Conservation (phyloP, 2,329 filamentous ascomycete genomes). For the Claviceps arundinis region DNA sequence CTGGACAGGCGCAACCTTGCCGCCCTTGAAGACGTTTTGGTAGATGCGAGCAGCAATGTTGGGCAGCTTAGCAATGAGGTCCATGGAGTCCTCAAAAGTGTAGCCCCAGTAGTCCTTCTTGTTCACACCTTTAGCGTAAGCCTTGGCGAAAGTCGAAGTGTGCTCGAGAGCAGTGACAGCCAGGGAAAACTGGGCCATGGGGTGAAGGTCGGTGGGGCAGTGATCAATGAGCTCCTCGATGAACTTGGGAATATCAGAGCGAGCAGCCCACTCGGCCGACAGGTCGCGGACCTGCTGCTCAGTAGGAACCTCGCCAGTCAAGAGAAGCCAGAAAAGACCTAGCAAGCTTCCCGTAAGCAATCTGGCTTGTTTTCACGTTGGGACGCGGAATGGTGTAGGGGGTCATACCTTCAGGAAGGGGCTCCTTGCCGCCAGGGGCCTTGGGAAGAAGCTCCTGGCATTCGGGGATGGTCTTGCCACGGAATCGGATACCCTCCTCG, state of each 20-base stretch:
- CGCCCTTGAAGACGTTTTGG: constrained; percentile 99
- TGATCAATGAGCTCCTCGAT: constrained; percentile 99
- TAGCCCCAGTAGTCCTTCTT: constrained; percentile 99
- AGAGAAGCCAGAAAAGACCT: constrained; percentile 98
- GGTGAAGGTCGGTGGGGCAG: constrained; percentile 97
- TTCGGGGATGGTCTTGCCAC: constrained; percentile 97
- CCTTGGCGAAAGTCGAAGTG: constrained; percentile 94
- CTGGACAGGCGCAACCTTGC: constrained; percentile 90
- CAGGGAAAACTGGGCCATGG: constrained; percentile 98
- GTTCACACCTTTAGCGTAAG: constrained; percentile 97
- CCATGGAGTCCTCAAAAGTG: constrained; percentile 99
- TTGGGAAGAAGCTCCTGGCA: constrained; percentile 96
- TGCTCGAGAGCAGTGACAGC: constrained; percentile 97
- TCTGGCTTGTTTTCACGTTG: background rate
- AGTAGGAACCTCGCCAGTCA: constrained; percentile 93
- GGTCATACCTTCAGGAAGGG: constrained; percentile 72
- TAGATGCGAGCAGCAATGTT: constrained; percentile 98
- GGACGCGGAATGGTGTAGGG: too few species aligned
- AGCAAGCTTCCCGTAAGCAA: constrained; percentile 1
- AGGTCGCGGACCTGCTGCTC: constrained; percentile 98
- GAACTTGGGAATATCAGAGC: constrained; percentile 93
- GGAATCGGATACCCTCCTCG: constrained; percentile 98
- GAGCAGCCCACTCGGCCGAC: constrained; percentile 96
- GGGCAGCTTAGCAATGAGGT: constrained; percentile 98
- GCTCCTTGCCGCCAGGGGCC: constrained; percentile 91